These are phyloP conservation scores for Lactarius hatsudake DNA, from an alignment of 768 basidiomycete genomes.

Conservation along the genomic window DNA sequence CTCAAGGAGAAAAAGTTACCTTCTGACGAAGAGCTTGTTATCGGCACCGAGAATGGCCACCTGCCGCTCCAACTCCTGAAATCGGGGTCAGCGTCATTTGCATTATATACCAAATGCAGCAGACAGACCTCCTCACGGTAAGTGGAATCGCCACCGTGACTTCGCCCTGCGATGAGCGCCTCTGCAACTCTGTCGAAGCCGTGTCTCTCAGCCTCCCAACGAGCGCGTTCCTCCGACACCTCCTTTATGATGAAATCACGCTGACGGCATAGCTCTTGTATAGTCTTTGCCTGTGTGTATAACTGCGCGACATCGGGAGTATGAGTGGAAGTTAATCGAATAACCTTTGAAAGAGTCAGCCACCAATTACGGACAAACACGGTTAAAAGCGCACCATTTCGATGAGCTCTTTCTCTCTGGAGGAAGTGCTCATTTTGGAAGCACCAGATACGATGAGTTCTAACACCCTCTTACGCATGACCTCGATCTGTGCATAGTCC, in stretches of 20 bases:
- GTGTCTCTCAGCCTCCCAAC: slow-evolving; percentile 61
- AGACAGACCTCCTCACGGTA: slow-evolving; percentile 46
- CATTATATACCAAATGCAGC: slow-evolving; percentile 6
- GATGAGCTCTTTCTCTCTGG: slow-evolving; percentile 49
- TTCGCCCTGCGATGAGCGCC: slow-evolving; percentile 52
- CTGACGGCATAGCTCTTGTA: slow-evolving; percentile 53
- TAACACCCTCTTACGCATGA: slow-evolving; percentile 46
- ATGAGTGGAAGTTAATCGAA: slow-evolving; percentile 44
- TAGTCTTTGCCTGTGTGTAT: slow-evolving; percentile 58
- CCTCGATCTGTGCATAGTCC: slow-evolving; percentile 46
- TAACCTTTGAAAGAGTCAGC: slow-evolving; percentile 38
- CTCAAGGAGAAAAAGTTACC: slow-evolving; percentile 37
- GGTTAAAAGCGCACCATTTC: slow-evolving; percentile 50
- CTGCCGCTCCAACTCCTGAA: slow-evolving; percentile 56
- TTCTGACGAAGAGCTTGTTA: slow-evolving; percentile 58
- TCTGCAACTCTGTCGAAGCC: slow-evolving; percentile 67
- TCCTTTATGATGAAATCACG: slow-evolving; percentile 54
- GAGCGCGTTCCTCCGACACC: slow-evolving; percentile 54
- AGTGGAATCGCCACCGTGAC: slow-evolving; percentile 38
- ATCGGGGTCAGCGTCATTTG: slow-evolving; percentile 16
- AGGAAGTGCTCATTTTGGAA: slow-evolving; percentile 30
- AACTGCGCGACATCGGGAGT: slow-evolving; percentile 45
- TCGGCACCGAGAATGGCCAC: slow-evolving; percentile 54
- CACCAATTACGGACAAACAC: slow-evolving; percentile 11
- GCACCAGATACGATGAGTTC: slow-evolving; percentile 41